Evolutionary conservation across 228 moss, liverwort and hornwort genomes (phyloP).

Genomic region (Sphagnum magellanicum): DNA sequence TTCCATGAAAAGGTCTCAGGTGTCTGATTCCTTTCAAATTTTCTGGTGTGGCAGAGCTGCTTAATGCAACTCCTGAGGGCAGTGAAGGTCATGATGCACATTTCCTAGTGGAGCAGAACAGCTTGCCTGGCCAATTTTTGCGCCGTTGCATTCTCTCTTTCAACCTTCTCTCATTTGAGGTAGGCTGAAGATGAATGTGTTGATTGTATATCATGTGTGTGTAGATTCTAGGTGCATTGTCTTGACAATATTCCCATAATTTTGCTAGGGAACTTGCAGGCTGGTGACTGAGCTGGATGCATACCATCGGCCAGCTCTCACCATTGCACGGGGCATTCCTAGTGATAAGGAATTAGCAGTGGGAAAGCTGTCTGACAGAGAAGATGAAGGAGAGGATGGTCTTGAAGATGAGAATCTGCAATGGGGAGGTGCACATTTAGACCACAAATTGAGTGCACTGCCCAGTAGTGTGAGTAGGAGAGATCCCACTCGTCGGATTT

Average conservation of each 20-base stretch:
- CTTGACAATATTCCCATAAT: neutral
- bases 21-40: neutral
- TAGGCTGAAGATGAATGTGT: neutral
- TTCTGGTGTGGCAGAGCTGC: slow-evolving; percentile 16
- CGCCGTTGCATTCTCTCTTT: slow-evolving; percentile 78
- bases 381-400: slow-evolving; percentile 36
- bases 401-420: slow-evolving; percentile 16
- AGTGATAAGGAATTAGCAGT: slow-evolving; percentile 28
- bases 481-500: slow-evolving; percentile 5
- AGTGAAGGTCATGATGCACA: slow-evolving; percentile 47
- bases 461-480: slow-evolving; percentile 12
- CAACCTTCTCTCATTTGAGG: slow-evolving; percentile 83
- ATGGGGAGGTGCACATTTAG: slow-evolving; percentile 16
- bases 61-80: slow-evolving; percentile 38
- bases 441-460: slow-evolving; percentile 23
- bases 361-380: slow-evolving; percentile 18
- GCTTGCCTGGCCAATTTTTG: slow-evolving; percentile 79
- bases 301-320: slow-evolving; percentile 48
- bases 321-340: slow-evolving; percentile 37
- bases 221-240: neutral
- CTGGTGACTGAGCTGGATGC: slow-evolving; percentile 73
- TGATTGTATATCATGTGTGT: neutral
- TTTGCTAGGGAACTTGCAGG: slow-evolving; percentile 47
- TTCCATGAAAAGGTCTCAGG: neutral
- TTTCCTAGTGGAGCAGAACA: slow-evolving; percentile 64